Conservation (phyloP, 2,329 filamentous ascomycete genomes). For the Hypoxylon sp. region DNA sequence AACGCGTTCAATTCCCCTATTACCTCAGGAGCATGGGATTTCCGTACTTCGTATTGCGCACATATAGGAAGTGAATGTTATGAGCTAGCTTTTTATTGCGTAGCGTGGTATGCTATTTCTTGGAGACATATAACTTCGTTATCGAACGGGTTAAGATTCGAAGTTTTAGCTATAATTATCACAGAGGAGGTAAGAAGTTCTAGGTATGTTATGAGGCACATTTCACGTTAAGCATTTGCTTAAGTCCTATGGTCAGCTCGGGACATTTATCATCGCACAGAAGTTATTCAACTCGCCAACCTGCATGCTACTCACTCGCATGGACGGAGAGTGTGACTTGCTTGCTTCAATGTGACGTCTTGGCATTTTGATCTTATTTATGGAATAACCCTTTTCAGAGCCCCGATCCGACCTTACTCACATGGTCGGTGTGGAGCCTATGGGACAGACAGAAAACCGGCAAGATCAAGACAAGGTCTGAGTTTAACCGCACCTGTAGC, state of each 20-base stretch:
- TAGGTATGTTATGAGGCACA: no score
- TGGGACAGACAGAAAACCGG: conserved; percentile 5
- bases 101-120: no score
- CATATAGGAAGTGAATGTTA: no score
- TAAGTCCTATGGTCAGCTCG: background rate
- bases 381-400: conserved; percentile 7
- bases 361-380: conserved; percentile 18
- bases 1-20: no score
- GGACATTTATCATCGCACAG: background rate
- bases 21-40: no score
- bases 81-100: no score
- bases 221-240: no score
- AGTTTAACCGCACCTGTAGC: conserved; percentile 35
- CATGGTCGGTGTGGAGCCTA: conserved; percentile 5
- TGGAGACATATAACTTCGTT: no score
- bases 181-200: no score
- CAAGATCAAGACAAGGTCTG: conserved; percentile 2
- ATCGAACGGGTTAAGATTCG: no score
- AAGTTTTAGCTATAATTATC: no score
- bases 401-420: conserved; percentile 12
- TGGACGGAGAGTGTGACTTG: background rate
- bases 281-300: background rate
- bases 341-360: conserved; percentile 16
- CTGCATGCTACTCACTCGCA: background rate
- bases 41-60: no score